Evolutionary conservation across 257 asterid genomes (phyloP), one percentile per base, ranked within the genome.

Genomic region (Vinca minor): DNA sequence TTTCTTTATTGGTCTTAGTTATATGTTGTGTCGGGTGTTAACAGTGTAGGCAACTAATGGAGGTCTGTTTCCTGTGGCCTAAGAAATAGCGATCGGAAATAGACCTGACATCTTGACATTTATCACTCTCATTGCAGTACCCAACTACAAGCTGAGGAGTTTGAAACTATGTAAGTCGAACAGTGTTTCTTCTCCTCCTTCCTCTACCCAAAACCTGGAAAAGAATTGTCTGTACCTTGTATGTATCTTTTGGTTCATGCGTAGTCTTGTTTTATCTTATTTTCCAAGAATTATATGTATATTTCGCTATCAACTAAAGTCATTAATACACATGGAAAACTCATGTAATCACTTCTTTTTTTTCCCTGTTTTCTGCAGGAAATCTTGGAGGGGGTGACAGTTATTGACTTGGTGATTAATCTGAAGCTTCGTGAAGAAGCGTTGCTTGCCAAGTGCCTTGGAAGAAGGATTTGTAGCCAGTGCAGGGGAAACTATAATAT

Each of bases 391-490:
- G 91, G 83, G 35, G 96, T 92, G 31, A 84, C 91, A 14, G 81
- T 87, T 66, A 89, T 92, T 65, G 98, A 89, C 77, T 73, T 89
- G 86, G 96, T 87, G 39, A 84, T 92, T 65, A 92, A 92, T 69
- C 86, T 92, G 76, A 92, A 87, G 79, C 95, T 92, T 56, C 81
- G 77, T 64, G 95, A 83, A 78, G 95, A 92, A 63, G 98, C 95
- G 5, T 67, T 88, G 59, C 77, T 92, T 62, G 96, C 94, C 55
- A 92, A 91, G 81, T 92, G 98, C 81, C 91, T 92, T 21, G 98
- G 96, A 72, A 82, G 98, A 75, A 89, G 98, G 76, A 89, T 72
- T 68, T 92, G 98, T 79, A 79, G 95, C 8, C 89, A 92, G 71
- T 92, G 98, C 73, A 90, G 94, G 67, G 84, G 87, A 63, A 88